phyloP scores from a whole-genome alignment of 495 filamentous ascomycete species.

The Penicillium subrubescens region DNA sequence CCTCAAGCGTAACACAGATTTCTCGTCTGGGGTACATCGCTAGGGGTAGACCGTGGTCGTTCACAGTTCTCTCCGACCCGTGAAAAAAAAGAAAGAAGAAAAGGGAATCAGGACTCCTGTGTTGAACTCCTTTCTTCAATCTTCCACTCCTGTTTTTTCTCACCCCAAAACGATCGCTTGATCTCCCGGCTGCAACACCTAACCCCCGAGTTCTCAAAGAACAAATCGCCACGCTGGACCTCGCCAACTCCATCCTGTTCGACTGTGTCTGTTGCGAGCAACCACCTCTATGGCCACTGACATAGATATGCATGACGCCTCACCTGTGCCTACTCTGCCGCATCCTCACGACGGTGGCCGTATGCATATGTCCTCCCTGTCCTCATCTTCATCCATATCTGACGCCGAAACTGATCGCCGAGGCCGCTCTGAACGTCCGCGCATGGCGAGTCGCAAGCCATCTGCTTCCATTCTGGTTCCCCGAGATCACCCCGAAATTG shows the following conservation, averaged over 20 bases:
- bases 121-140: not conserved
- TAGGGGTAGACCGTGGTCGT: constrained; percentile 48
- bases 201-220: not conserved
- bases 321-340: constrained; percentile 45
- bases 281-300: constrained; percentile 42
- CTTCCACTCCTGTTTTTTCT: not conserved
- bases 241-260: constrained; percentile 17
- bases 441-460: constrained; percentile 65
- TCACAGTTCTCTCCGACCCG: constrained; percentile 20
- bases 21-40: constrained; percentile 46
- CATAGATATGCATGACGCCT: constrained; percentile 44
- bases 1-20: constrained; percentile 50
- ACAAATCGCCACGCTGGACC: constrained; percentile 31
- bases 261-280: constrained; percentile 23
- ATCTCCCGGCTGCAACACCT: not conserved
- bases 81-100: not conserved
- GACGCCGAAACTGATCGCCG: constrained; percentile 50
- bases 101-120: not conserved
- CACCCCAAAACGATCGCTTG: constrained; percentile 5
- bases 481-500: constrained; percentile 67
- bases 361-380: constrained; percentile 46
- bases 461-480: constrained; percentile 82
- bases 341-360: constrained; percentile 48
- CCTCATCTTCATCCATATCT: constrained; percentile 51
- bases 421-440: constrained; percentile 51